phyloP scores from a whole-genome alignment of 1,284 basidiomycete genomes.

The Heterobasidion annosum region DNA sequence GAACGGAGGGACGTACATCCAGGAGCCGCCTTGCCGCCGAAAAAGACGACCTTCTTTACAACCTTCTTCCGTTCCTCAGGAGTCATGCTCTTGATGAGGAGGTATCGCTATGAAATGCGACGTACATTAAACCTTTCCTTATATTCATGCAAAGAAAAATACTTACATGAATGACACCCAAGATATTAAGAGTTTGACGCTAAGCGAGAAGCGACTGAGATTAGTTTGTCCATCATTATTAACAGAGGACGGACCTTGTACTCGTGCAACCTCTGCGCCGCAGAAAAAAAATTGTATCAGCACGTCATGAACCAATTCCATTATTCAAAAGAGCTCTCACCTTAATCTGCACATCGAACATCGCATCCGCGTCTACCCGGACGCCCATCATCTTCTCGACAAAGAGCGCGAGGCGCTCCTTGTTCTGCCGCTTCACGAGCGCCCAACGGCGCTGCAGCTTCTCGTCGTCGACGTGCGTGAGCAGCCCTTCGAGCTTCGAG shows the following conservation, averaged over 20 bases:
- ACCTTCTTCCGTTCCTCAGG: slow-evolving; percentile 74
- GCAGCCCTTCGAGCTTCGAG: slow-evolving; percentile 56
- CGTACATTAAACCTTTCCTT: slow-evolving; percentile 4
- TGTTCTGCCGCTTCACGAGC: slow-evolving; percentile 80
- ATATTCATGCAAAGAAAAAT: neutral
- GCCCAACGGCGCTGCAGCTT: slow-evolving; percentile 75
- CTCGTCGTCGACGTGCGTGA: slow-evolving; percentile 61
- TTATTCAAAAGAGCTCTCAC: slow-evolving; percentile 23
- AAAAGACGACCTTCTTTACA: slow-evolving; percentile 78
- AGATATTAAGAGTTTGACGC: slow-evolving; percentile 80
- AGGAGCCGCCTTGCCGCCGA: slow-evolving; percentile 84
- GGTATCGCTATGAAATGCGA: slow-evolving; percentile 53
- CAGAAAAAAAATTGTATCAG: slow-evolving; percentile 1
- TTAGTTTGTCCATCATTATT: neutral
- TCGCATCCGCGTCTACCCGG: slow-evolving; percentile 67
- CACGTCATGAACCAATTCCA: neutral
- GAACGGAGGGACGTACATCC: slow-evolving; percentile 44
- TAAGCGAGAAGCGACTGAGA: slow-evolving; percentile 15
- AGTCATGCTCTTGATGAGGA: slow-evolving; percentile 71
- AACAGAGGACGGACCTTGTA: slow-evolving; percentile 55
- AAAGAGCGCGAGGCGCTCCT: slow-evolving; percentile 73
- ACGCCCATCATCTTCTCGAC: slow-evolving; percentile 71
- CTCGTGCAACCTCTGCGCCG: slow-evolving; percentile 63
- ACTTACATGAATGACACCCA: slow-evolving; percentile 77
- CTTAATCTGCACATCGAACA: slow-evolving; percentile 94